These are phyloP conservation scores for Plantago elongata DNA, from an alignment of 257 asterid genomes.

Conservation along the genomic window DNA sequence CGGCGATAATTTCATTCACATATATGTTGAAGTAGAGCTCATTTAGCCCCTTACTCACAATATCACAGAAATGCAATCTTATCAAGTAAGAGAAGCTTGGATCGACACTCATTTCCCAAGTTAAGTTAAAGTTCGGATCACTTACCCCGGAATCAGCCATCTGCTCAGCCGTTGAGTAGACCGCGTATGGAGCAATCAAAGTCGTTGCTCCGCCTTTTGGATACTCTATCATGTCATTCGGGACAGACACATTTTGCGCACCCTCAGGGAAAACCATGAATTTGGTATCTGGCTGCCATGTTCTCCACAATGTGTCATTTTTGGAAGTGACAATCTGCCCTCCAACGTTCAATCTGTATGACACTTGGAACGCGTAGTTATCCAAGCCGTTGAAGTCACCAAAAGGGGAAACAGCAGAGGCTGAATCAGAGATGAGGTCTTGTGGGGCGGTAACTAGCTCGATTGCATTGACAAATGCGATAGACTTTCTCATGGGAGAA, in stretches of 20 bases:
- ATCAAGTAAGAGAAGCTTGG: constrained; percentile 71
- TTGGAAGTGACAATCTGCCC: constrained; percentile 65
- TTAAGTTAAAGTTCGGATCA: constrained; percentile 69
- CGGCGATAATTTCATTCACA: constrained; percentile 47
- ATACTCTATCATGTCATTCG: constrained; percentile 40
- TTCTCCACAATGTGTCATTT: constrained; percentile 67
- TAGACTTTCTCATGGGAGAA: constrained; percentile 63
- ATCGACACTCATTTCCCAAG: constrained; percentile 74
- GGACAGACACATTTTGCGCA: constrained; percentile 46
- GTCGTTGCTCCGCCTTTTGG: constrained; percentile 67
- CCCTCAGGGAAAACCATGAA: constrained; percentile 56
- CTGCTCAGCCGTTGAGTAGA: constrained; percentile 67
- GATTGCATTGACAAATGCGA: constrained; percentile 74
- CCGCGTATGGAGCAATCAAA: constrained; percentile 55
- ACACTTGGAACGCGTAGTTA: constrained; percentile 44
- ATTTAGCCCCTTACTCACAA: constrained; percentile 56
- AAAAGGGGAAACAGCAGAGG: constrained; percentile 44
- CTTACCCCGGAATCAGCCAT: constrained; percentile 66
- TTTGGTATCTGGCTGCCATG: constrained; percentile 52
- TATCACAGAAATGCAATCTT: constrained; percentile 84
- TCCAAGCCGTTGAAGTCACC: constrained; percentile 48
- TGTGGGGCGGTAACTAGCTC: constrained; percentile 85
- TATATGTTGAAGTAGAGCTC: constrained; percentile 91
- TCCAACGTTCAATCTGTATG: constrained; percentile 66
- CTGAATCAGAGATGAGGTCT: constrained; percentile 52